Percentiles rank a stretch among this genome's conserved stretches.
Conservation (phyloP, 2,329 filamentous ascomycete genomes). For the Alternaria arborescens region DNA sequence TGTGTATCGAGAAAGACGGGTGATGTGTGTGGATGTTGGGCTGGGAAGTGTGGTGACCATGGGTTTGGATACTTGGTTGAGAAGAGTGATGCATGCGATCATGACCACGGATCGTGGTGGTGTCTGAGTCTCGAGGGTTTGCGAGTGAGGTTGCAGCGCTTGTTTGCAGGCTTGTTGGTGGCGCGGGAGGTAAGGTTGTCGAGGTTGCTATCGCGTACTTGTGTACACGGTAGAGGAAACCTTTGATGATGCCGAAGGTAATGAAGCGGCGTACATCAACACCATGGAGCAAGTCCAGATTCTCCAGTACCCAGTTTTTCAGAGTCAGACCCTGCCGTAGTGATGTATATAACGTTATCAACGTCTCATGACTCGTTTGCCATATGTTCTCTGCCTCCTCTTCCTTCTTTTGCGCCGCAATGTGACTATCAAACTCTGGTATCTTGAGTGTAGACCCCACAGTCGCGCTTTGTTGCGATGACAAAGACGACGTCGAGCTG, state of each 20-base stretch:
- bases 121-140: slow-evolving; percentile 31
- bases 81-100: slow-evolving; percentile 16
- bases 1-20: slow-evolving; percentile 29
- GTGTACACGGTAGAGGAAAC: slow-evolving; percentile 89
- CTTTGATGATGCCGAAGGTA: slow-evolving; percentile 96
- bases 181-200: slow-evolving; percentile 32
- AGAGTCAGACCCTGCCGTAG: slow-evolving; percentile 85
- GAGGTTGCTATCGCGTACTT: slow-evolving; percentile 76
- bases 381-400: slow-evolving; percentile 19
- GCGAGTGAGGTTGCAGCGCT: slow-evolving; percentile 25
- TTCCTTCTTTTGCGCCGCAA: slow-evolving; percentile 16
- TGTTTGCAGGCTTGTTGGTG: slow-evolving; percentile 37
- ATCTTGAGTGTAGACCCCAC: slow-evolving; percentile 24
- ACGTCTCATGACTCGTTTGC: slow-evolving; percentile 47
- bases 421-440: slow-evolving; percentile 22
- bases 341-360: slow-evolving; percentile 86
- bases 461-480: slow-evolving; percentile 29
- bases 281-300: slow-evolving; percentile 74
- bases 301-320: slow-evolving; percentile 83
- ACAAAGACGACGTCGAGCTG: slow-evolving; percentile 34
- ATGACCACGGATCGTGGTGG: slow-evolving; percentile 27
- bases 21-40: slow-evolving; percentile 21
- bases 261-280: slow-evolving; percentile 92
- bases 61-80: slow-evolving; percentile 4
- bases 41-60: slow-evolving; percentile 15